Evolutionary conservation across 495 filamentous ascomycete genomes (phyloP).

Genomic region (Geopyxis carbonaria): DNA sequence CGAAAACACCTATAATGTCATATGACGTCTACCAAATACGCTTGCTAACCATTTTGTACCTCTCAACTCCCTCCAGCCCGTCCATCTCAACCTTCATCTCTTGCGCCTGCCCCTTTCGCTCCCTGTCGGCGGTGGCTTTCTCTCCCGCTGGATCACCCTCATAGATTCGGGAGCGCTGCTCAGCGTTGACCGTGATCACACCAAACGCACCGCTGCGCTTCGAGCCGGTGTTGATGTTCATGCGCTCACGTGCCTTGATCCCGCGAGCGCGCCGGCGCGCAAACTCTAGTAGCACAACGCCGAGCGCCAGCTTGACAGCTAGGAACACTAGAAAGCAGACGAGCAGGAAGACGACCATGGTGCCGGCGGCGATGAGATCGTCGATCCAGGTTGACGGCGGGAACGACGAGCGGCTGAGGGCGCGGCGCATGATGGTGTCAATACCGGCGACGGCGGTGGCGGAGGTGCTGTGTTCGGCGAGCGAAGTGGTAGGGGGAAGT

Average conservation of each 20-base stretch:
- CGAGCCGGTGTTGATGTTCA: slow-evolving; percentile 48
- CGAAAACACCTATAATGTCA: background rate
- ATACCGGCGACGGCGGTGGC: slow-evolving; percentile 58
- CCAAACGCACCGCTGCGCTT: slow-evolving; percentile 67
- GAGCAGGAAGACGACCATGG: slow-evolving; percentile 63
- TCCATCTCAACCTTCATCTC: slow-evolving; percentile 35
- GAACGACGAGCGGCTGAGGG: slow-evolving; percentile 39
- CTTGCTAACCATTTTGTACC: slow-evolving; percentile 90
- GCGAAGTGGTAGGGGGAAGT: slow-evolving; percentile 46
- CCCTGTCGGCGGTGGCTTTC: slow-evolving; percentile 36
- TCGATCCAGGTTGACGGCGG: slow-evolving; percentile 33
- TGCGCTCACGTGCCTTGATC: slow-evolving; percentile 50
- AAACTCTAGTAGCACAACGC: slow-evolving; percentile 61
- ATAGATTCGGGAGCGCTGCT: slow-evolving; percentile 74
- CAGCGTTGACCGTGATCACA: slow-evolving; percentile 72
- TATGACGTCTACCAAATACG: slow-evolving; percentile 55
- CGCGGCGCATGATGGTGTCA: slow-evolving; percentile 54
- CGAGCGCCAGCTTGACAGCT: slow-evolving; percentile 65
- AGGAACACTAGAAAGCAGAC: slow-evolving; percentile 61
- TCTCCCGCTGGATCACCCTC: slow-evolving; percentile 59
- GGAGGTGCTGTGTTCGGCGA: slow-evolving; percentile 41
- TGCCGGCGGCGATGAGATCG: slow-evolving; percentile 49
- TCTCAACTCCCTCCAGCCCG: slow-evolving; percentile 48
- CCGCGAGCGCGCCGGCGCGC: slow-evolving; percentile 57
- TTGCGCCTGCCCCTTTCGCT: slow-evolving; percentile 39